Evolutionary conservation across 2,329 filamentous ascomycete genomes (phyloP).

Genomic region (Ascochyta pisi): DNA sequence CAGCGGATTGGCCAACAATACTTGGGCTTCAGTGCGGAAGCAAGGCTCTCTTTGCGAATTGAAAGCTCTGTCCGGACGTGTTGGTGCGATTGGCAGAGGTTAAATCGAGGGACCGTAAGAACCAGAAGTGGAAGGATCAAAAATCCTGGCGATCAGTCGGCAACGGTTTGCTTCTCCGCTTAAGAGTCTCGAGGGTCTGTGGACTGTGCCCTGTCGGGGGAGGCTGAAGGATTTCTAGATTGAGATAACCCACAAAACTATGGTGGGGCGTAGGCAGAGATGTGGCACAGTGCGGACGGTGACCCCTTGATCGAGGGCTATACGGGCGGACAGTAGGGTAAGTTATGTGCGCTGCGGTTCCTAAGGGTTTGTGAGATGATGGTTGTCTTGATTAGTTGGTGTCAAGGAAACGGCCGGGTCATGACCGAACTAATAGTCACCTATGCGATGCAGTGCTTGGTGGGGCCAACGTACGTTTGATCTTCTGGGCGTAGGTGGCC

Average conservation of each 20-base stretch:
- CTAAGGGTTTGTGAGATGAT: conserved; percentile 47
- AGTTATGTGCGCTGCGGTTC: conserved; percentile 37
- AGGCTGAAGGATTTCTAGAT: conserved; percentile 32
- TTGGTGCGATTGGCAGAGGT: background rate
- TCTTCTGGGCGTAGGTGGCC: conserved; percentile 16
- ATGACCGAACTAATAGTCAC: conserved; percentile 44
- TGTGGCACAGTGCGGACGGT: conserved; percentile 44
- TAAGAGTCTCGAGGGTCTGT: conserved; percentile 14
- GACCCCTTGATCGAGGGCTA: conserved; percentile 36
- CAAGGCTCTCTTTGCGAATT: background rate
- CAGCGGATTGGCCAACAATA: background rate
- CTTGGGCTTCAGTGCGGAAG: background rate
- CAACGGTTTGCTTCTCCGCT: conserved; percentile 9
- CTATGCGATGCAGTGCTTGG: conserved; percentile 27
- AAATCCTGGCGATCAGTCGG: conserved; percentile 18
- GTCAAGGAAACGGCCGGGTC: conserved; percentile 44
- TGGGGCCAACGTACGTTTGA: conserved; percentile 48
- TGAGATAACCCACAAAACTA: conserved; percentile 39
- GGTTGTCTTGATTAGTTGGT: conserved; percentile 36
- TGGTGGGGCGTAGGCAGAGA: conserved; percentile 37
- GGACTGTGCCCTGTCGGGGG: conserved; percentile 19
- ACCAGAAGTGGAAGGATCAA: conserved; percentile 20
- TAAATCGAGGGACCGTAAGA: background rate
- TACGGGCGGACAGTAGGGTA: conserved; percentile 41
- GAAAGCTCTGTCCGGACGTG: background rate